Evolutionary conservation across 2,329 filamentous ascomycete species (phyloP), one percentile per base, ranked within the genome.

Genomic region (Neonectria neomacrospora): DNA sequence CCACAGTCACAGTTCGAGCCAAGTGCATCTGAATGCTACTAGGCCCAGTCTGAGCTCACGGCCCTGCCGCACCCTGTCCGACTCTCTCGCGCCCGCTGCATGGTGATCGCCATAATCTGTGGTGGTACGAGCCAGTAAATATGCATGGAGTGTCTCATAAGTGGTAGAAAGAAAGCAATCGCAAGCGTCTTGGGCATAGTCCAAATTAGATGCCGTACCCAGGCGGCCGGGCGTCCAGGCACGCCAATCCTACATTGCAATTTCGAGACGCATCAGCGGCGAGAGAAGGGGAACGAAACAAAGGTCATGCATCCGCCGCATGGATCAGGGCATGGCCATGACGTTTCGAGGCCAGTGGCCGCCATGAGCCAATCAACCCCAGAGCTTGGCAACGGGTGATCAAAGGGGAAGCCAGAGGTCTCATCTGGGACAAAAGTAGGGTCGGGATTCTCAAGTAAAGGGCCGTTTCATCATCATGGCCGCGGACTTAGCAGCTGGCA

Each of bases 301-400:
- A 50, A 68, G 61, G 55, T 69, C 71, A 73, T 72, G 69, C 67
- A 68, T 18, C 42, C 50, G 57, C 64, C 64, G 71, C 71, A 70
- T 72, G 66, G 71, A 72, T 68, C 71, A 71, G 44, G 52, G 18
- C 42, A 45, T 42, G 69, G 56, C 48, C 66, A 54, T 61, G 39
- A 61, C 61, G 45, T 59, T 57, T 54, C 37, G 42, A 59, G 63
- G 54, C 61, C 41, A 67, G 26, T 28, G 55, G 54, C 51, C 54
- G 32, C 48, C 59, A 53, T 59, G 56, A 60, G 54, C 63, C 64
- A 66, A 66, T 66, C 57, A 62, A n/a, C 14, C 34, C 34, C 34
- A 37, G 34, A 37, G 34, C 14, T 62, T 42, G 52, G 32, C 52
- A 37, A 55, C 32, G 41, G 39, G 39, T 51, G 64, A 66, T 67